Conservation (phyloP, 208 protist genomes). For the Wallacemonas sp. region DNA sequence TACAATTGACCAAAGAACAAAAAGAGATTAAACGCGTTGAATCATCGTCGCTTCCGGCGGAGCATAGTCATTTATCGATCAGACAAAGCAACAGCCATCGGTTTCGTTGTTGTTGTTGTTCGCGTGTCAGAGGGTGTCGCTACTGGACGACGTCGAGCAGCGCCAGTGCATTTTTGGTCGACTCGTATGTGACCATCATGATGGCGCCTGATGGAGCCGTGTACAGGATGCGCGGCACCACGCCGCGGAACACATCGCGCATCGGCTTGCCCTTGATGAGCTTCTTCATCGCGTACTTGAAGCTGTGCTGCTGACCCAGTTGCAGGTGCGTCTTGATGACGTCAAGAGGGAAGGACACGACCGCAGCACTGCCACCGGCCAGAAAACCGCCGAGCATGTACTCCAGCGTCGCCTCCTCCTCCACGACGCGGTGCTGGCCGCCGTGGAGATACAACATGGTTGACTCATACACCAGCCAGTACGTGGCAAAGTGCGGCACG, state of each 20-base stretch:
- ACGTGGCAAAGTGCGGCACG: conserved; percentile 89
- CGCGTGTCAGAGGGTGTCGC: not conserved
- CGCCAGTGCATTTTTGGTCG: conserved; percentile 52
- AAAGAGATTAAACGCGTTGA: no score
- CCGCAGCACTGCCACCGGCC: conserved; percentile 81
- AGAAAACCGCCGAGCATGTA: conserved; percentile 78
- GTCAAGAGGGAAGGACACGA: conserved; percentile 93
- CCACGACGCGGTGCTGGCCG: conserved; percentile 40
- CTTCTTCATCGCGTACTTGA: conserved; percentile 20
- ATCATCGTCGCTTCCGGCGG: no score
- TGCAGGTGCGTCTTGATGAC: conserved; percentile 92
- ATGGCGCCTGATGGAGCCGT: conserved; percentile 89
- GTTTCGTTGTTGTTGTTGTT: no score
- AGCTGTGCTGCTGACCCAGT: conserved; percentile 44
- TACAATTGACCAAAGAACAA: no score
- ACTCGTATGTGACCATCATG: conserved; percentile 94
- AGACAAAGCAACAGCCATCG: no score
- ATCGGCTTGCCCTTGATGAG: conserved; percentile 48
- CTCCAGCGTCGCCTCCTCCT: conserved; percentile 50
- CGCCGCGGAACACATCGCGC: conserved; percentile 71
- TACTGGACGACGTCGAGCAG: conserved; percentile 9
- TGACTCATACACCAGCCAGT: conserved; percentile 93
- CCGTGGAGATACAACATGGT: conserved; percentile 37
- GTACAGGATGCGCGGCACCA: conserved; percentile 85
- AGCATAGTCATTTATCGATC: no score